These are phyloP conservation scores for Aureobasidium lini DNA, from an alignment of 2,329 filamentous ascomycete genomes.

Conservation along the genomic window DNA sequence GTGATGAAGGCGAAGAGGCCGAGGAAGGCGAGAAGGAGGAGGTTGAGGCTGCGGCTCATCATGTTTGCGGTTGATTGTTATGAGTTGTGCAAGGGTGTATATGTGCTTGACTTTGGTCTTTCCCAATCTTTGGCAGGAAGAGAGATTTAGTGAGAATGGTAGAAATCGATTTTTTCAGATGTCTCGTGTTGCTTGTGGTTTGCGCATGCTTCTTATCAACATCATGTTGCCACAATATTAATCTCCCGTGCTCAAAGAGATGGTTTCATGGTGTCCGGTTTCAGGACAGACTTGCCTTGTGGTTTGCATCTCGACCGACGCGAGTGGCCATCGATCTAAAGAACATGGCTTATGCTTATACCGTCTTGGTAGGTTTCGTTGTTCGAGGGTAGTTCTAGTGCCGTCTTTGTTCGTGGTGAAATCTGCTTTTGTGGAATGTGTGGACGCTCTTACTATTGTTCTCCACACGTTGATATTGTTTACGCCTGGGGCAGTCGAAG, in stretches of 20 bases:
- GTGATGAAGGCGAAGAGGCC: not conserved
- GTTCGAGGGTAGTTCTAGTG: not conserved
- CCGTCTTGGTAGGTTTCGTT: not conserved
- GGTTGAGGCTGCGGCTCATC: not conserved
- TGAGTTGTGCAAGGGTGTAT: not conserved
- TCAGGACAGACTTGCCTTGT: not conserved
- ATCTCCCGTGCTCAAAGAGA: not conserved
- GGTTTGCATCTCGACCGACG: not conserved
- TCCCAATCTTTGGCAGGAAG: not conserved
- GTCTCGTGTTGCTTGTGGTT: not conserved
- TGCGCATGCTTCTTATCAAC: not conserved
- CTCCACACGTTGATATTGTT: not conserved
- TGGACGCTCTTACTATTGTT: conserved; percentile 1
- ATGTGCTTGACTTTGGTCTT: not conserved
- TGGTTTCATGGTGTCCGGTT: not conserved
- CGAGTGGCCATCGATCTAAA: not conserved
- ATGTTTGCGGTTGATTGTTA: not conserved
- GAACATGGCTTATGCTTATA: not conserved
- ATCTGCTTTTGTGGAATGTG: not conserved
- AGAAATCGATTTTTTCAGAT: not conserved
- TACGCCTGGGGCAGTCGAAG: not conserved
- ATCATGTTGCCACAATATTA: not conserved
- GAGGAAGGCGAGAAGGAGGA: not conserved
- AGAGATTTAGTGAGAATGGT: not conserved
- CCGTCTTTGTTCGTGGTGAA: not conserved